These are phyloP conservation scores for Murraya paniculata DNA, from an alignment of 345 rosid species.

Conservation along the genomic window DNA sequence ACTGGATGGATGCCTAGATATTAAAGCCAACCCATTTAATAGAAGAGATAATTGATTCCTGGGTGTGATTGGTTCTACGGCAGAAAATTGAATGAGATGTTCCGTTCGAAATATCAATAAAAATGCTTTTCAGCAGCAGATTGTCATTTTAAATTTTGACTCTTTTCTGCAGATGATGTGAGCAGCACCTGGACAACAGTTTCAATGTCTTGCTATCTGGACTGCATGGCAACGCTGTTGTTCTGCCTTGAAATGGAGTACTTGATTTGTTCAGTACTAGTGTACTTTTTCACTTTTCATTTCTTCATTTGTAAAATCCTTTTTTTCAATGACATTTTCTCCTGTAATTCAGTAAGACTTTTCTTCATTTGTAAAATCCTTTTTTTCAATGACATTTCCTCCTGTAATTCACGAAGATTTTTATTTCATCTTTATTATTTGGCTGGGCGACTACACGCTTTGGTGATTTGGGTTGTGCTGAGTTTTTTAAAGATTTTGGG, in stretches of 20 bases:
- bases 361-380: too few relatives aligned
- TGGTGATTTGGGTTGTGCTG: not conserved
- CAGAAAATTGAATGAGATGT: too few relatives aligned
- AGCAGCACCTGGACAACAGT: not conserved
- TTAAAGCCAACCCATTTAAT: not conserved
- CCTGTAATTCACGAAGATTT: too few relatives aligned
- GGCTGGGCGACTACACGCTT: not conserved
- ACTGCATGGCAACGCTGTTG: not conserved
- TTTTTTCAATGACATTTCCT: too few relatives aligned
- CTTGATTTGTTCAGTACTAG: not conserved
- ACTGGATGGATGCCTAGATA: not conserved
- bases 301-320: not conserved
- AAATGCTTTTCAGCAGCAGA: not conserved
- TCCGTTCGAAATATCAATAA: not conserved
- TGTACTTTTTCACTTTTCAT: not conserved
- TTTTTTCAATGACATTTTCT: not conserved
- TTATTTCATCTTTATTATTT: too few relatives aligned
- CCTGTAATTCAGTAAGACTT: not conserved
- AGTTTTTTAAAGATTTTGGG: not conserved
- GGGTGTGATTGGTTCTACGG: not conserved
- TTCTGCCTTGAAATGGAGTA: not conserved
- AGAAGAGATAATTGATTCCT: not conserved
- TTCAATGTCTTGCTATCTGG: not conserved
- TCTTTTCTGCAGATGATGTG: constrained; percentile 38
- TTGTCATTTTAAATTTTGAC: not conserved